A percentile compares a stretch with the other conserved stretches of the same genome.
Evolutionary conservation across 2,329 filamentous ascomycete species (phyloP).

Genomic region (Aspergillus sp.): DNA sequence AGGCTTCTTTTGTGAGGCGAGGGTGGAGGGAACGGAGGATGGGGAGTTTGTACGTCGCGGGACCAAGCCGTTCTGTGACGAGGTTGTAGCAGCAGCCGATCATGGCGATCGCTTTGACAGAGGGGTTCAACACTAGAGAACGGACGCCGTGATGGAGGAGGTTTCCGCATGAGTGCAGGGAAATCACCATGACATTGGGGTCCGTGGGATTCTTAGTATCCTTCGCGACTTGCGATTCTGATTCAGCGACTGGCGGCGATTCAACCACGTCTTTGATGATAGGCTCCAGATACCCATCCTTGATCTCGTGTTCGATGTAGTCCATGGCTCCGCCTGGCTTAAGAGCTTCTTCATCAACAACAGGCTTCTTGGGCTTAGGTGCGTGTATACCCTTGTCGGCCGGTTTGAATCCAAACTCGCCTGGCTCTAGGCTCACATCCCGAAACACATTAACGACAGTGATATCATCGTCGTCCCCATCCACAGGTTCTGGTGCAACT

Average conservation of each 20-base stretch:
- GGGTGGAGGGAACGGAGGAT: conserved; percentile 67
- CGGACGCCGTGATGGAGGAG: conserved; percentile 91
- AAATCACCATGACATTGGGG: conserved; percentile 69
- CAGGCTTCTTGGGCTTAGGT: conserved; percentile 1
- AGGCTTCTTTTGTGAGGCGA: conserved; percentile 61
- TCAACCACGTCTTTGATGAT: conserved; percentile 31
- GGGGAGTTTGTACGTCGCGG: conserved; percentile 78
- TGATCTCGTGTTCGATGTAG: conserved; percentile 40
- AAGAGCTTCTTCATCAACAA: conserved; percentile 12
- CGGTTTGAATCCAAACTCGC: conserved; percentile 19
- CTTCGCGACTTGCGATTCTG: neutral
- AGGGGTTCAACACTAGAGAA: conserved; percentile 74
- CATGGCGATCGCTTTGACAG: conserved; percentile 84
- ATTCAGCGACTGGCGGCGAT: conserved; percentile 6
- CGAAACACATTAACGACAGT: conserved; percentile 28
- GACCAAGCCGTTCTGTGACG: conserved; percentile 79
- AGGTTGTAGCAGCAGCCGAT: conserved; percentile 99
- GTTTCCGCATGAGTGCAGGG: conserved; percentile 95
- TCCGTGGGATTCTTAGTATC: conserved; percentile 9
- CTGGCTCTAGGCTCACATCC: conserved; percentile 25
- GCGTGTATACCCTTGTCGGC: conserved; percentile 4
- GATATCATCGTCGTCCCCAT: conserved; percentile 17
- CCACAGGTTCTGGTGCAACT: conserved; percentile 5
- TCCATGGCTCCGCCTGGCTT: conserved; percentile 29
- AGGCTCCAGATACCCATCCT: conserved; percentile 37